These are phyloP conservation scores for Paraphaeosphaeria sporulosa DNA, from an alignment of 2,329 filamentous ascomycete genomes.

Conservation along the genomic window DNA sequence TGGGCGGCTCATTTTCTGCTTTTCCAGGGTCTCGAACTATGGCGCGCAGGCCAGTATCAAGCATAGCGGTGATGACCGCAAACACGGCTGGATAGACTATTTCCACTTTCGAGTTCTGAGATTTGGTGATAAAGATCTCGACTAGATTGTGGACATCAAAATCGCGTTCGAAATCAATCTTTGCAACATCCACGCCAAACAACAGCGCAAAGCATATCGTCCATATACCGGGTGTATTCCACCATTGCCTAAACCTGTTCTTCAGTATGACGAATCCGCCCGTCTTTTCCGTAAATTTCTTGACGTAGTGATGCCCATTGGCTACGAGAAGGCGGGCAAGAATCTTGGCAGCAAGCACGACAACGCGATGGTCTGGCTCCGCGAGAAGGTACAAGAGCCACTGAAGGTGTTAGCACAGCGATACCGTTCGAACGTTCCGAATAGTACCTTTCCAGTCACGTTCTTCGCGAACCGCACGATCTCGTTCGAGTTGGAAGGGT, in stretches of 20 bases:
- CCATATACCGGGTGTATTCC: slow-evolving; percentile 87
- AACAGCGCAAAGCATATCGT: slow-evolving; percentile 86
- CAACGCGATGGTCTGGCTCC: slow-evolving; percentile 83
- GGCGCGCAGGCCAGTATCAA: slow-evolving; percentile 79
- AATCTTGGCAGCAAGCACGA: slow-evolving; percentile 82
- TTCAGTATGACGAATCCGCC: slow-evolving; percentile 90
- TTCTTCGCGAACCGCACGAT: slow-evolving; percentile 91
- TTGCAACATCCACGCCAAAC: slow-evolving; percentile 82
- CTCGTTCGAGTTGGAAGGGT: slow-evolving; percentile 70
- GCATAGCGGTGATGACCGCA: slow-evolving; percentile 82
- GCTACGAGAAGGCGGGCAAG: slow-evolving; percentile 82
- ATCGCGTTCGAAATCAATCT: slow-evolving; percentile 73
- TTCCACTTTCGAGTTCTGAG: slow-evolving; percentile 58
- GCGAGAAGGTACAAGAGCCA: slow-evolving; percentile 92
- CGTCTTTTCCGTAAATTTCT: slow-evolving; percentile 85
- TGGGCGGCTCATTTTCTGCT: slow-evolving; percentile 24
- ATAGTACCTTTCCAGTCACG: slow-evolving; percentile 86
- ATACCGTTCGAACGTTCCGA: slow-evolving; percentile 26
- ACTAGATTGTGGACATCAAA: slow-evolving; percentile 79
- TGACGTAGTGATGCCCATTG: slow-evolving; percentile 81
- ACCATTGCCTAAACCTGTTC: slow-evolving; percentile 82
- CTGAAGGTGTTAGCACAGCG: slow-evolving; percentile 52
- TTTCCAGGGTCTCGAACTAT: slow-evolving; percentile 43
- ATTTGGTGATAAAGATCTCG: slow-evolving; percentile 68
- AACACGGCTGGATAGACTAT: slow-evolving; percentile 81